phyloP scores from a whole-genome alignment of 2,329 filamentous ascomycete species.

The Talaromyces sp. region DNA sequence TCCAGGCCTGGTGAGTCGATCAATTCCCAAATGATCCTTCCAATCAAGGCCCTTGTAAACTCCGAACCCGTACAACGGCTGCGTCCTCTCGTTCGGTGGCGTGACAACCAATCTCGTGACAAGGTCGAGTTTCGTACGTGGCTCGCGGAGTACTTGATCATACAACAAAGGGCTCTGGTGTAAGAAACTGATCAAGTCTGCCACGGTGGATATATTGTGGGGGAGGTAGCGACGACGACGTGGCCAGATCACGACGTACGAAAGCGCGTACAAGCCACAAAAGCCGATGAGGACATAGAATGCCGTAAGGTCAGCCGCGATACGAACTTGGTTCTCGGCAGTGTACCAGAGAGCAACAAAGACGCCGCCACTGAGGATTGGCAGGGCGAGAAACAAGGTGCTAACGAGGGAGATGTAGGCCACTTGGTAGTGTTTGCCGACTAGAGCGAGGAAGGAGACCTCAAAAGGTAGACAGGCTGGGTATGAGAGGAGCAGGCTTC shows the following conservation, averaged over 20 bases:
- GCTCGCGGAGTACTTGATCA: slow-evolving; percentile 69
- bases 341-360: slow-evolving; percentile 61
- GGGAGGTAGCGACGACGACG: slow-evolving; percentile 63
- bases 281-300: slow-evolving; percentile 71
- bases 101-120: slow-evolving; percentile 62
- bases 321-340: slow-evolving; percentile 44
- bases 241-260: slow-evolving; percentile 60
- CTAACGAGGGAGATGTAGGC: slow-evolving; percentile 55
- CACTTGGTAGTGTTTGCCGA: slow-evolving; percentile 56
- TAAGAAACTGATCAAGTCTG: slow-evolving; percentile 73
- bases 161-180: slow-evolving; percentile 67
- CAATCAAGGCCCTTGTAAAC: slow-evolving; percentile 57
- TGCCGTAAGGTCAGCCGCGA: slow-evolving; percentile 69
- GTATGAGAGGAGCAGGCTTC: slow-evolving; percentile 57
- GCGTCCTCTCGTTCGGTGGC: slow-evolving; percentile 36
- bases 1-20: slow-evolving; percentile 49
- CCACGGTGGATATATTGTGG: slow-evolving; percentile 67
- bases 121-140: slow-evolving; percentile 64
- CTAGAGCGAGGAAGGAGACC: slow-evolving; percentile 50
- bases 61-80: slow-evolving; percentile 54
- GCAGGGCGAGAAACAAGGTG: slow-evolving; percentile 51
- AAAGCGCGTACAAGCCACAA: slow-evolving; percentile 65
- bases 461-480: slow-evolving; percentile 52
- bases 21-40: slow-evolving; percentile 57
- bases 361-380: slow-evolving; percentile 57